phyloP scores from a whole-genome alignment of 2,329 filamentous ascomycete species.

The Dryadomyces quercivorus region DNA sequence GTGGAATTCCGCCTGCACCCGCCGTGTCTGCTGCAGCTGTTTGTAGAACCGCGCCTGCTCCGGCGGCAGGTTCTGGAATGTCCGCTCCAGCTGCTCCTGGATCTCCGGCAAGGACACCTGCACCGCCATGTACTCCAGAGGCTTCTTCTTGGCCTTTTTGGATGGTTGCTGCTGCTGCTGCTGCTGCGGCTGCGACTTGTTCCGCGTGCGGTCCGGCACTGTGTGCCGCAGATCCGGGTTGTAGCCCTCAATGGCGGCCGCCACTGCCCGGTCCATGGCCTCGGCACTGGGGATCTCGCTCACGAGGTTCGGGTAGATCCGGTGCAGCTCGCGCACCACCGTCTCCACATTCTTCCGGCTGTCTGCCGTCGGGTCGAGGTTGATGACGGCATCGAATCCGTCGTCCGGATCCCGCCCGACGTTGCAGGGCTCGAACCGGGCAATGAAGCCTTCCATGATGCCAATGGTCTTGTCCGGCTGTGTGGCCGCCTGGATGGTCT shows the following conservation, averaged over 20 bases:
- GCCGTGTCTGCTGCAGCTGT: conserved; percentile 58
- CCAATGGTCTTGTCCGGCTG: conserved; percentile 61
- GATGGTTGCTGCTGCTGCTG: conserved; percentile 21
- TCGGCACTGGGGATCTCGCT: conserved; percentile 55
- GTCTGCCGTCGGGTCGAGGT: conserved; percentile 65
- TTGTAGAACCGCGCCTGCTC: conserved; percentile 57
- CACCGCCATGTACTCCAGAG: conserved; percentile 45
- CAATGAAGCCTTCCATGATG: conserved; percentile 92
- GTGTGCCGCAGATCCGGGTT: conserved; percentile 64
- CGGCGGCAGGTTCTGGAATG: conserved; percentile 47
- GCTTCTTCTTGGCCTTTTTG: conserved; percentile 30
- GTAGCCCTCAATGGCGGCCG: conserved; percentile 64
- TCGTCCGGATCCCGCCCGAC: conserved; percentile 58
- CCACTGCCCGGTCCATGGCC: conserved; percentile 70
- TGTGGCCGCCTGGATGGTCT: conserved; percentile 84
- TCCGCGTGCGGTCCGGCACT: conserved; percentile 47
- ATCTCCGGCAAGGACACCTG: conserved; percentile 31
- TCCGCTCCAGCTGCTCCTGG: conserved; percentile 48
- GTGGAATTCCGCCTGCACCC: conserved; percentile 79
- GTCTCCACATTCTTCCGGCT: conserved; percentile 80
- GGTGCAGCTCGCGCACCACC: conserved; percentile 58
- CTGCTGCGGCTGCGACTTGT: conserved; percentile 24
- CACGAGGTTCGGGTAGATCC: conserved; percentile 67
- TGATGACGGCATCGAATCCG: conserved; percentile 71
- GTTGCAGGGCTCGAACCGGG: conserved; percentile 71